phyloP scores from a whole-genome alignment of 2,329 filamentous ascomycete species.

The Stemphylium vesicarium region DNA sequence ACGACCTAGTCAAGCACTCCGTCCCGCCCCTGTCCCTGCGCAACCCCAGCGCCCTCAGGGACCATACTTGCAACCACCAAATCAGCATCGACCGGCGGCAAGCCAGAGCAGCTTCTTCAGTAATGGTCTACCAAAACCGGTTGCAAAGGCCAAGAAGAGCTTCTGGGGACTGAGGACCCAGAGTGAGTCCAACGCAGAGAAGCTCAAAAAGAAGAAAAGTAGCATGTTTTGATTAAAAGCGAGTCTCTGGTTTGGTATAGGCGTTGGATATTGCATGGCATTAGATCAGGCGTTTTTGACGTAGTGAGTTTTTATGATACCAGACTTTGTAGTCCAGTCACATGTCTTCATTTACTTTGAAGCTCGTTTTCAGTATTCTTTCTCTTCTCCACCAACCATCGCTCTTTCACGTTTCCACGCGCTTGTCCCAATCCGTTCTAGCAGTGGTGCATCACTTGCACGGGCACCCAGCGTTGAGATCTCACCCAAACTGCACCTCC shows the following conservation, averaged over 20 bases:
- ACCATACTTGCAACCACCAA: conserved; percentile 40
- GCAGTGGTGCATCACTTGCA: background rate
- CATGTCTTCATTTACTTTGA: too few relatives aligned
- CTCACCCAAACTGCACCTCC: background rate
- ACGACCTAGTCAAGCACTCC: conserved; percentile 7
- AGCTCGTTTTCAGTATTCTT: too few relatives aligned
- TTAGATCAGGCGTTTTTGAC: conserved; percentile 1
- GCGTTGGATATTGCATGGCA: conserved; percentile 5
- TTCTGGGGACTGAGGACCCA: conserved; percentile 46
- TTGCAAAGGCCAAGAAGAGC: conserved; percentile 46
- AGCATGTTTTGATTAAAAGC: conserved; percentile 48
- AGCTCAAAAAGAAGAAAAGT: conserved; percentile 53
- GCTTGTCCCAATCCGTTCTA: conserved; percentile 1
- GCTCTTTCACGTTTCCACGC: background rate
- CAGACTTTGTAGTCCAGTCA: background rate
- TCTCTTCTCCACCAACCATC: too few relatives aligned
- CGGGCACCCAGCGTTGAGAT: background rate
- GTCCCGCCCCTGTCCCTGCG: conserved; percentile 22
- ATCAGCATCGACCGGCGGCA: conserved; percentile 33
- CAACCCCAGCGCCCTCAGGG: conserved; percentile 28
- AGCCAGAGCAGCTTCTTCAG: conserved; percentile 47
- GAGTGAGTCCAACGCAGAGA: conserved; percentile 40
- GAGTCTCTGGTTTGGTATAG: conserved; percentile 1
- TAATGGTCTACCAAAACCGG: conserved; percentile 35
- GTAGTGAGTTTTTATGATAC: conserved; percentile 5